Conservation (phyloP, 2,329 filamentous ascomycete genomes). For the Helicocarpus griseus region DNA sequence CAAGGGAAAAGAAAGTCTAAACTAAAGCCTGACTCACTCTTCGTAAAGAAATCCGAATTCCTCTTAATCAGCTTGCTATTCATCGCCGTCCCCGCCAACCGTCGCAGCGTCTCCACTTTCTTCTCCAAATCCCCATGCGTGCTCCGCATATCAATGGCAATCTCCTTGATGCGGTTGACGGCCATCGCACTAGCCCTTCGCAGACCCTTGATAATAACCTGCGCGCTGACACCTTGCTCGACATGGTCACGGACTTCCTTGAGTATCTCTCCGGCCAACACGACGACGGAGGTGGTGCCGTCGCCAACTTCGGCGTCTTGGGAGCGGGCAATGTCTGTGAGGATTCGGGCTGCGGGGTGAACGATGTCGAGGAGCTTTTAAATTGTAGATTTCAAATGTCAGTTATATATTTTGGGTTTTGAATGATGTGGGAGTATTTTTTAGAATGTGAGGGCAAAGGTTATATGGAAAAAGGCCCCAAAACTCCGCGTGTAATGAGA, state of each 20-base stretch:
- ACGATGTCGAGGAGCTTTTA: conserved; percentile 88
- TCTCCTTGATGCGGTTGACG: conserved; percentile 98
- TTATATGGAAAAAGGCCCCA: neutral
- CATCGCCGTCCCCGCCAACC: conserved; percentile 93
- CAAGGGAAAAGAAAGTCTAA: neutral
- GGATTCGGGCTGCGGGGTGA: conserved; percentile 90
- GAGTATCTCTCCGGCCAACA: conserved; percentile 91
- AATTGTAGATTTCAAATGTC: neutral
- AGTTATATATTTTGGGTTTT: neutral
- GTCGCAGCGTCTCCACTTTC: conserved; percentile 76
- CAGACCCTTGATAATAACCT: conserved; percentile 94
- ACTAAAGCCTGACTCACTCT: conserved; percentile 69
- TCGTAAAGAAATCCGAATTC: conserved; percentile 94
- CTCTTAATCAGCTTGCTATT: conserved; percentile 98
- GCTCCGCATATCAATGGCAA: conserved; percentile 59
- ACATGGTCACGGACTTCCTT: conserved; percentile 96
- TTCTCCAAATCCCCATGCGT: conserved; percentile 76
- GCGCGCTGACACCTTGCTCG: conserved; percentile 92
- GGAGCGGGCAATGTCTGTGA: conserved; percentile 95
- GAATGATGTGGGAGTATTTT: neutral
- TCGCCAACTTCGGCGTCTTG: conserved; percentile 99
- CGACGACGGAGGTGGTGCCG: conserved; percentile 94
- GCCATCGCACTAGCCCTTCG: conserved; percentile 80
- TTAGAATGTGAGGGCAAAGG: neutral
- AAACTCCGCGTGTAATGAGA: neutral